A percentile compares a stretch with the other conserved stretches of the same genome.
These are phyloP conservation scores for Sphagnum contortum DNA, from an alignment of 225 moss, liverwort and hornwort genomes.

Conservation along the genomic window DNA sequence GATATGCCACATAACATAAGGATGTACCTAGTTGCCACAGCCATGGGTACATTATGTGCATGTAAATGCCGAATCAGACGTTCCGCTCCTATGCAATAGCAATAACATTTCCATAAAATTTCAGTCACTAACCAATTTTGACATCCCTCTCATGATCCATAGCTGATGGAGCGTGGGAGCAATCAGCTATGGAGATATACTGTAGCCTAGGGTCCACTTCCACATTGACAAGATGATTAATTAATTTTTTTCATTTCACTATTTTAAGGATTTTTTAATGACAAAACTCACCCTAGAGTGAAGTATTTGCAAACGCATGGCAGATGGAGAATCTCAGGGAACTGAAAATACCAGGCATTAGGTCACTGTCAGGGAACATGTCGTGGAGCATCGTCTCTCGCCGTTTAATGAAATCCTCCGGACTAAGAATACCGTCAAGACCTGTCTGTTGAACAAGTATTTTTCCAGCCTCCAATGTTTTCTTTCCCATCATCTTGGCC, in stretches of 20 bases:
- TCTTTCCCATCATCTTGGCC: constrained; percentile 99
- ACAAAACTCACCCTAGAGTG: too few species aligned
- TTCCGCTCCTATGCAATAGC: constrained; percentile 55
- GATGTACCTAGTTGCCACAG: constrained; percentile 85
- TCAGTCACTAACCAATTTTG: too few species aligned
- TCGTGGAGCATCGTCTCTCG: constrained; percentile 68
- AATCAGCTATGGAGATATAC: too few species aligned
- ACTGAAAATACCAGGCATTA: constrained; percentile 60
- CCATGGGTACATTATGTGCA: constrained; percentile 70
- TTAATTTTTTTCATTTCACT: too few species aligned
- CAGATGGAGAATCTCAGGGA: too few species aligned
- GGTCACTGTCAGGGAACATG: constrained; percentile 73
- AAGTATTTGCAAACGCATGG: too few species aligned
- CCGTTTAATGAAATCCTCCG: constrained; percentile 70
- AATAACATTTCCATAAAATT: background rate
- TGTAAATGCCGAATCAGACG: constrained; percentile 70
- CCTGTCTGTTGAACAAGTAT: constrained; percentile 58
- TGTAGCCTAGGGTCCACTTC: too few species aligned
- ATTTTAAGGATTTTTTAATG: too few species aligned
- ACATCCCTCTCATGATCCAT: too few species aligned
- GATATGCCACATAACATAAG: background rate
- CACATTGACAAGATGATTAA: too few species aligned
- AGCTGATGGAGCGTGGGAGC: too few species aligned
- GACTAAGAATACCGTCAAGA: constrained; percentile 55
- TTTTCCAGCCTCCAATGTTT: constrained; percentile 76